Evolutionary conservation across 805 yeast species (phyloP), one percentile per base, ranked within the genome.

Genomic region (Candida suzukii): DNA sequence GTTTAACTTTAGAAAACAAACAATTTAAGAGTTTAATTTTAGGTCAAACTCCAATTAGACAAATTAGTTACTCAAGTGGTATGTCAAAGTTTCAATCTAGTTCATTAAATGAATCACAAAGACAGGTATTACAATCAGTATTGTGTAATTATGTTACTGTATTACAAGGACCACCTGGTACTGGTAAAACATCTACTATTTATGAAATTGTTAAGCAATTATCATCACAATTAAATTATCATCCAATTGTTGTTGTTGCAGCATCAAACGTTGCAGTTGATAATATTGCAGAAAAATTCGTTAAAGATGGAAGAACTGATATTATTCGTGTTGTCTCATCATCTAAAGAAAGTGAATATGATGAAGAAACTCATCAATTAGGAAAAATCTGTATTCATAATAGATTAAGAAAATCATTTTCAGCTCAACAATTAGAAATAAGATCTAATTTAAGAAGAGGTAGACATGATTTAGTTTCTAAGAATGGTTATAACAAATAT

Each of bases 161-260:
- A 9, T 68, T 83, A 9, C 88, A 83, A 51, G 91, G 91, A 1
- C 91, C 90, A 1, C 88, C 88, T 1, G 90, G 90, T 7, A 80
- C 88, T 0, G 90, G 90, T 20, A 82, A 82, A 55, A 90, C 97
- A 0, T 83, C 83, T 41, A 90, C 97, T 0, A 57, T 91, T 22
- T 76, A 88, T 20, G 97, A 91, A 56, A 67, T 87, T 21, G 80
- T 88, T 35, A 73, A 81, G 43, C 96, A 90, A 57, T 66, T 90
- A 36, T 37, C 78, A 34, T 80, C 79, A 51, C 64, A 79, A 43
- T 62, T 80, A 41, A 72, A 69, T 34, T 74, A 74, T 2, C 76
- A 68, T 49, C 88, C 88, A 1, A 77, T 82, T 33, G 61, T 81
- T 42, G 86, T 82, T 41, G 86, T 80, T 38, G 88, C 90, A 1